Evolutionary conservation across 768 basidiomycete genomes (phyloP).

Genomic region (Tephrocybe rancida): DNA sequence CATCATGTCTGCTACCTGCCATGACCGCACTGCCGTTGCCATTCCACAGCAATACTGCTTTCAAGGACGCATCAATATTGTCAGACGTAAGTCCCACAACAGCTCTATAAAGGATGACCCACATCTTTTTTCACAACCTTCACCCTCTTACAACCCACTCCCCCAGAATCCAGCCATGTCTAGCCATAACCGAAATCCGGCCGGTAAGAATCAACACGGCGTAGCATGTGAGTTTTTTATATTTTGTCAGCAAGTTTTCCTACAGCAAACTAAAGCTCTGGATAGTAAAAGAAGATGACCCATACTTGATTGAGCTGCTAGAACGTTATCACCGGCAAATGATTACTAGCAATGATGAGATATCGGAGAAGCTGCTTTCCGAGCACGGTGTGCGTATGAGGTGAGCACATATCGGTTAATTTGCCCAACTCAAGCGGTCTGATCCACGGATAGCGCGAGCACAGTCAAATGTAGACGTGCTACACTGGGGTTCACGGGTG

Average conservation of each 20-base stretch:
- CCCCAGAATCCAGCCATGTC: background rate
- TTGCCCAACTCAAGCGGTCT: background rate
- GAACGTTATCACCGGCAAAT: too few species aligned
- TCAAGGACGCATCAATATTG: too few species aligned
- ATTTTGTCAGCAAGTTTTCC: background rate
- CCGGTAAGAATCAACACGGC: background rate
- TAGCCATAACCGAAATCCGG: background rate
- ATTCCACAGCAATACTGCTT: too few species aligned
- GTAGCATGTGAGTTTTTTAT: background rate
- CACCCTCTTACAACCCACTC: too few species aligned
- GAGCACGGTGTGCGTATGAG: too few species aligned
- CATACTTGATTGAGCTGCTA: background rate
- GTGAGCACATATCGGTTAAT: background rate
- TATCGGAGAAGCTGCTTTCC: too few species aligned
- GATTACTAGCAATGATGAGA: too few species aligned
- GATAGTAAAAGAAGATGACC: conserved; percentile 2
- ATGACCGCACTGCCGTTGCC: too few species aligned
- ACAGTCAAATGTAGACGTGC: background rate
- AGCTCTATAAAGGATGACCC: too few species aligned
- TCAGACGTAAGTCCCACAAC: too few species aligned
- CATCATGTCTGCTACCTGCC: too few species aligned
- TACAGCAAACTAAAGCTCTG: too few species aligned
- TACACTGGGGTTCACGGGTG: background rate
- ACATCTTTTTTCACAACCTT: background rate
- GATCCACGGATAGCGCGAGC: background rate